These are phyloP conservation scores for Dryas integrifolia DNA, from an alignment of 331 rosid species.

Conservation along the genomic window DNA sequence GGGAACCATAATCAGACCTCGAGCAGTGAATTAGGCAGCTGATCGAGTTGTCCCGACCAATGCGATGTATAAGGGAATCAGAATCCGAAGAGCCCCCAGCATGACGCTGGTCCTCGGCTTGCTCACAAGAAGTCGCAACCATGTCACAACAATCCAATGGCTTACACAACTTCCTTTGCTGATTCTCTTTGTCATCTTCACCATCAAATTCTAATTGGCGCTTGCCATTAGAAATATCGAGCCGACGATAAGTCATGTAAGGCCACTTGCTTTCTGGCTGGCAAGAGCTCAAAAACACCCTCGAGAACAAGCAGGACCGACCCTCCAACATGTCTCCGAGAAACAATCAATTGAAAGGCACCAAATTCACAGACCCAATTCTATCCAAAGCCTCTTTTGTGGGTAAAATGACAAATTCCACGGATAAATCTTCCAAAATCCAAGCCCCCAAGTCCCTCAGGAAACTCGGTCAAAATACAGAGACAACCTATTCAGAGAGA, in stretches of 20 bases:
- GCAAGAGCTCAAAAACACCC: conserved; percentile 70
- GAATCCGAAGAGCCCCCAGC: conserved; percentile 43
- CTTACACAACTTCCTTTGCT: conserved; percentile 45
- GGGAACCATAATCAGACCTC: conserved; percentile 73
- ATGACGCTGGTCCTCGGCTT: conserved; percentile 26
- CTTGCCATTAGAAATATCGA: conserved; percentile 46
- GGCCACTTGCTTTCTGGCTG: conserved; percentile 60
- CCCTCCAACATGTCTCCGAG: conserved; percentile 74
- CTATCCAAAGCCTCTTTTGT: conserved; percentile 37
- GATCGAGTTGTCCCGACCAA: conserved; percentile 78
- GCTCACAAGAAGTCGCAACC: conserved; percentile 33
- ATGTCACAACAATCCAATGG: conserved; percentile 36
- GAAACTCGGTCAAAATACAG: conserved; percentile 36
- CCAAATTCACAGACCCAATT: conserved; percentile 30
- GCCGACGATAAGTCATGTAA: conserved; percentile 50
- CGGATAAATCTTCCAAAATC: conserved; percentile 24
- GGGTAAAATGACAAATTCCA: conserved; percentile 32
- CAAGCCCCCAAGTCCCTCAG: conserved; percentile 36
- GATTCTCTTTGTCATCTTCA: conserved; percentile 36
- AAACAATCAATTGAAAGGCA: conserved; percentile 21
- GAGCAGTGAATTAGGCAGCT: conserved; percentile 78
- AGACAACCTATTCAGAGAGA: conserved; percentile 43
- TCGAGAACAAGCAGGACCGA: conserved; percentile 50
- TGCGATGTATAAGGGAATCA: conserved; percentile 36
- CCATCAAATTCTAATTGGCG: conserved; percentile 42